Evolutionary conservation across 257 asterid species (phyloP).

Genomic region (Mentha longifolia): DNA sequence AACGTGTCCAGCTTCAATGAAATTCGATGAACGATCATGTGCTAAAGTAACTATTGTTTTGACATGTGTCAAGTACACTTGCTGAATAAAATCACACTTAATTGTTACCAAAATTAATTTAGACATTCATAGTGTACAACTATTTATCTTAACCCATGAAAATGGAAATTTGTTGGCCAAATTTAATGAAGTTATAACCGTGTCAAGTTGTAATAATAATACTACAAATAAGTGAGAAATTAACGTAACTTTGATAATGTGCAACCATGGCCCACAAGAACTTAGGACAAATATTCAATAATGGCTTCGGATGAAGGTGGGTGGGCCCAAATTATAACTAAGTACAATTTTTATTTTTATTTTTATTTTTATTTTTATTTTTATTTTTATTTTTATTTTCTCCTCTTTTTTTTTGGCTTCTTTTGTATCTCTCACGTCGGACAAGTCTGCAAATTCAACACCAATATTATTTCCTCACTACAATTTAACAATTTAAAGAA

Average conservation of each 20-base stretch:
- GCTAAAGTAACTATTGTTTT: background rate
- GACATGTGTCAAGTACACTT: conserved; percentile 26
- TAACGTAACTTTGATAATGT: conserved; percentile 19
- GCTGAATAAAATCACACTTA: background rate
- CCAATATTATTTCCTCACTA: background rate
- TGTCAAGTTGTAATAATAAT: conserved; percentile 29
- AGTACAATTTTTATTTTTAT: conserved; percentile 19
- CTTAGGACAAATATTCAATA: conserved; percentile 32
- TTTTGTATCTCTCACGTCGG: too few species aligned
- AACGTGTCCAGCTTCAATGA: background rate
- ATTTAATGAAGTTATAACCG: conserved; percentile 28
- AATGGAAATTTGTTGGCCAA: conserved; percentile 31
- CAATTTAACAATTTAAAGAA: too few species aligned
- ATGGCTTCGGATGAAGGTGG: conserved; percentile 34
- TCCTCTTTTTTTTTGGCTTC: conserved; percentile 10
- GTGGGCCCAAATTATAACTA: conserved; percentile 19
- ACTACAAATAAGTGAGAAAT: conserved; percentile 20
- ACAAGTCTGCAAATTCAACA: background rate
- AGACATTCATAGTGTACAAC: conserved; percentile 27
- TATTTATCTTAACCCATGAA: conserved; percentile 22
- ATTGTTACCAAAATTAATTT: conserved; percentile 25
- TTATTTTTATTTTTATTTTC: background rate
- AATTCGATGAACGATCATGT: background rate
- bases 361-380: background rate
- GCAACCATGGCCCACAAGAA: conserved; percentile 28